Percentiles rank a stretch among this genome's conserved stretches.
Evolutionary conservation across 208 protist species (phyloP).

Genomic region (Vickermania spadyakhi): DNA sequence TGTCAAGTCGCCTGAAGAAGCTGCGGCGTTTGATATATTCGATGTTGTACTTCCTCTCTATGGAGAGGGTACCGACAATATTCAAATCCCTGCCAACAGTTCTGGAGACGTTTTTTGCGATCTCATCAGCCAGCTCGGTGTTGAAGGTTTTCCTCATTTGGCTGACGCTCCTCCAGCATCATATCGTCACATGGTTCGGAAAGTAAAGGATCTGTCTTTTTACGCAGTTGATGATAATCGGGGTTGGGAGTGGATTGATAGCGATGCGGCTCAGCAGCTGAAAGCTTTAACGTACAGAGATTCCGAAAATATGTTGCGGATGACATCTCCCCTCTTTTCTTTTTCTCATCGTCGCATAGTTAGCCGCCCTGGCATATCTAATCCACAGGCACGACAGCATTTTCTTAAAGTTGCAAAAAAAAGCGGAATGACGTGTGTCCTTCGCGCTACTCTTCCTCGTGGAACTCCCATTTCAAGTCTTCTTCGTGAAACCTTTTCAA

Average conservation of each 20-base stretch:
- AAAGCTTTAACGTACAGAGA: constrained; percentile 48
- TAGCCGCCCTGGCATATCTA: constrained; percentile 49
- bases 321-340: constrained; percentile 46
- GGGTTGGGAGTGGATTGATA: constrained; percentile 72
- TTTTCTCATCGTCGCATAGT: constrained; percentile 41
- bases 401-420: constrained; percentile 70
- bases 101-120: constrained; percentile 14
- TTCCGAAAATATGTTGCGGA: constrained; percentile 56
- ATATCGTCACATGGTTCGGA: constrained; percentile 45
- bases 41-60: constrained; percentile 69
- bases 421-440: constrained; percentile 51
- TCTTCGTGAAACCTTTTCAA: constrained; percentile 61
- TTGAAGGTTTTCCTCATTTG: constrained; percentile 49
- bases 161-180: constrained; percentile 29
- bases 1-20: constrained; percentile 29
- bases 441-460: constrained; percentile 51
- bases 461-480: constrained; percentile 53
- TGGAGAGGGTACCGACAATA: constrained; percentile 11
- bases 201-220: constrained; percentile 21
- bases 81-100: constrained; percentile 15
- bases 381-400: constrained; percentile 31
- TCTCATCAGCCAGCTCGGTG: constrained; percentile 38
- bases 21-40: constrained; percentile 21
- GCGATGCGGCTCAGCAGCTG: constrained; percentile 13
- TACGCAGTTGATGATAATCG: constrained; percentile 59